Conservation (phyloP, 495 filamentous ascomycete genomes). For the Neurospora terricola region DNA sequence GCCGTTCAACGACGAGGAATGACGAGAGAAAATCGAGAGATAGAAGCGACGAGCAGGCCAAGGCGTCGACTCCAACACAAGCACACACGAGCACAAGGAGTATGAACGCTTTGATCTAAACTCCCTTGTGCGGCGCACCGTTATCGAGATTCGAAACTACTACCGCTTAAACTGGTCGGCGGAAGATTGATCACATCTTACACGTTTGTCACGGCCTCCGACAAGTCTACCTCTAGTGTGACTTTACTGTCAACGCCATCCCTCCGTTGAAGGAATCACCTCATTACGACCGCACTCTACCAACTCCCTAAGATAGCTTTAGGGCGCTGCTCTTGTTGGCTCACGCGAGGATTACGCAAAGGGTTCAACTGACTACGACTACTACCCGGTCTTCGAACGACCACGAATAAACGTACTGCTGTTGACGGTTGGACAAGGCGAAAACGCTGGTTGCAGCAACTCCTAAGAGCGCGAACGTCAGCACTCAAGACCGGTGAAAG, state of each 20-base stretch:
- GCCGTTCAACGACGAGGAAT: not conserved
- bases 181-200: not conserved
- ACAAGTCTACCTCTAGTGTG: not conserved
- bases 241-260: not conserved
- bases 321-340: not conserved
- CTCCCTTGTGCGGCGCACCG: not conserved
- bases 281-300: not conserved
- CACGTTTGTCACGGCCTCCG: not conserved
- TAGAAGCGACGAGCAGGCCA: not conserved
- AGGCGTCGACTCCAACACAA: not conserved
- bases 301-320: not conserved
- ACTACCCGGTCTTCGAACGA: not conserved
- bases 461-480: not conserved
- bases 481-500: too few species aligned
- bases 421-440: not conserved
- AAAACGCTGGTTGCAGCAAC: not conserved
- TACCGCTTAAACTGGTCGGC: fast-evolving
- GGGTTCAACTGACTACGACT: not conserved
- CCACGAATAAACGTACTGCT: not conserved
- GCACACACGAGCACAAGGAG: not conserved
- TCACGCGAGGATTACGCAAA: not conserved
- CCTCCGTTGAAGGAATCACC: not conserved
- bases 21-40: too few species aligned
- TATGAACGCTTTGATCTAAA: not conserved
- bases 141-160: not conserved